Percentiles rank a stretch among this genome's conserved stretches.
Conservation (phyloP, 2,329 filamentous ascomycete species). For the Volutella citrinella region DNA sequence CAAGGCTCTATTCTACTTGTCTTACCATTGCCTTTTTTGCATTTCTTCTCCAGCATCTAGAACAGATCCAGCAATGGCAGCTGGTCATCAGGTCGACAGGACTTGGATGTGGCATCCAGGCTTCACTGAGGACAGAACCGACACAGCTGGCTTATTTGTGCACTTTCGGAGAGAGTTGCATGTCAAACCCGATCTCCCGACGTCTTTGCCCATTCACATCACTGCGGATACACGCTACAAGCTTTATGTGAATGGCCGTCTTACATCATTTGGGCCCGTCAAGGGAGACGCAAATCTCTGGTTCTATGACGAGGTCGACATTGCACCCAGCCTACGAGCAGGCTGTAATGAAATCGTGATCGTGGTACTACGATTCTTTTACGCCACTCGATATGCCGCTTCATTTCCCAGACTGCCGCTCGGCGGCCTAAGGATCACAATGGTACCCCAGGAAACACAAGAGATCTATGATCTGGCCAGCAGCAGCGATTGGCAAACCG, state of each 20-base stretch:
- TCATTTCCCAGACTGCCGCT: conserved; percentile 13
- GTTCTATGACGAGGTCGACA: conserved; percentile 21
- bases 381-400: conserved; percentile 9
- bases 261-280: conserved; percentile 16
- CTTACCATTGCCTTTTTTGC: no score
- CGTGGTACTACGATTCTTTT: conserved; percentile 16
- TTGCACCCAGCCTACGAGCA: conserved; percentile 10
- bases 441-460: no score
- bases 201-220: conserved; percentile 11
- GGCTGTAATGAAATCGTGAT: conserved; percentile 14
- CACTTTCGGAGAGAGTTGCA: conserved; percentile 10
- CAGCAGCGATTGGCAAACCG: conserved; percentile 7
- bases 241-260: conserved; percentile 15
- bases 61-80: no score
- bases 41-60: no score
- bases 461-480: conserved; percentile 3
- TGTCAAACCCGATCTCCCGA: background rate
- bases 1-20: no score
- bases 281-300: conserved; percentile 18
- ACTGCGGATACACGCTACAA: conserved; percentile 22
- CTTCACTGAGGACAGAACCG: conserved; percentile 8
- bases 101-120: conserved; percentile 17
- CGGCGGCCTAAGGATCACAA: conserved; percentile 11
- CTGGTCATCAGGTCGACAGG: no score
- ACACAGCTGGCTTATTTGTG: conserved; percentile 12